Evolutionary conservation across 1,284 basidiomycete genomes (phyloP).

Genomic region (Taiwanofungus camphoratus): DNA sequence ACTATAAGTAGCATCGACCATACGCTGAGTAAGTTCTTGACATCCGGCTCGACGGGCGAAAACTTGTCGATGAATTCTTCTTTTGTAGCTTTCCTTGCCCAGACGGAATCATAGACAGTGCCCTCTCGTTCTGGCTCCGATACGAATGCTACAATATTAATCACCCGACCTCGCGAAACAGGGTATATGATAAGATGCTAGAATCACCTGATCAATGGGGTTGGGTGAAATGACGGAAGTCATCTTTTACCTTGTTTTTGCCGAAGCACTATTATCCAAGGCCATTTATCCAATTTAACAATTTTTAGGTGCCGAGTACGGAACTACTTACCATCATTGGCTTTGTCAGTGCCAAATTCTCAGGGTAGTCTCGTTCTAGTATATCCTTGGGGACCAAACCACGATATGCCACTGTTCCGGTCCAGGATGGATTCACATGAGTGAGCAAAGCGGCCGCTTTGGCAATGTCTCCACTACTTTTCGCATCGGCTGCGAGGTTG

Average conservation of each 20-base stretch:
- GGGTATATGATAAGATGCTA: slow-evolving; percentile 47
- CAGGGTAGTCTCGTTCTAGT: slow-evolving; percentile 3
- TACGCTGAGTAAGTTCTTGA: slow-evolving; percentile 40
- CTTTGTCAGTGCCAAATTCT: slow-evolving; percentile 8
- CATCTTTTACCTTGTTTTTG: slow-evolving; percentile 12
- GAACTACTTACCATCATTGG: slow-evolving; percentile 10
- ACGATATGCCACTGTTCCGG: slow-evolving; percentile 15
- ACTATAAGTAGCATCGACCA: slow-evolving; percentile 8
- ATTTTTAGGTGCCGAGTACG: neutral
- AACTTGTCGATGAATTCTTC: slow-evolving; percentile 34
- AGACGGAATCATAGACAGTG: slow-evolving; percentile 36
- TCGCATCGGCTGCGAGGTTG: slow-evolving; percentile 5
- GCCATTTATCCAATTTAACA: neutral
- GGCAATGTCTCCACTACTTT: neutral
- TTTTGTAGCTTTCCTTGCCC: slow-evolving; percentile 33
- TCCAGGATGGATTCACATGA: slow-evolving; percentile 13
- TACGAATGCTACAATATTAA: slow-evolving; percentile 47
- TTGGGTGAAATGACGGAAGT: neutral
- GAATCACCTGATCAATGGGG: slow-evolving; percentile 1
- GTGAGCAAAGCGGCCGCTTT: neutral
- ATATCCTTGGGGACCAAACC: slow-evolving; percentile 7
- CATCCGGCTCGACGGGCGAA: slow-evolving; percentile 42
- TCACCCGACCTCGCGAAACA: slow-evolving; percentile 36
- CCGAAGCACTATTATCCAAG: slow-evolving; percentile 11
- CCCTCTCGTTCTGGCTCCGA: slow-evolving; percentile 34